Evolutionary conservation across 495 filamentous ascomycete species (phyloP).

Genomic region (Penicillium macrosclerotiorum): DNA sequence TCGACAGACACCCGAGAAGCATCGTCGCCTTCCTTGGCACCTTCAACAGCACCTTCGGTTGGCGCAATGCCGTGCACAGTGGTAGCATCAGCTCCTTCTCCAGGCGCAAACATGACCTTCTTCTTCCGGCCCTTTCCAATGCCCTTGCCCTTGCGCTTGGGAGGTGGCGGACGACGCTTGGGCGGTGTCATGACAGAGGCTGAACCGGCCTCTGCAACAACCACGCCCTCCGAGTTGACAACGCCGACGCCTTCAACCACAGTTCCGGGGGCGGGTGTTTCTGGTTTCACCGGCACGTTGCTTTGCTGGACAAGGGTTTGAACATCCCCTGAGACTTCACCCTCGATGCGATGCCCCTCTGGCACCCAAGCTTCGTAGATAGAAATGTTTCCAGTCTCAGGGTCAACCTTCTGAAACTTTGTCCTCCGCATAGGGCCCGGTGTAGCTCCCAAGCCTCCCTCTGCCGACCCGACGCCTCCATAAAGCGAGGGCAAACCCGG

Average conservation of each 20-base stretch:
- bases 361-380: slow-evolving; percentile 78
- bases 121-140: slow-evolving; percentile 67
- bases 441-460: slow-evolving; percentile 43
- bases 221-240: slow-evolving; percentile 59
- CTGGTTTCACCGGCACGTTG: slow-evolving; percentile 36
- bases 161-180: slow-evolving; percentile 67
- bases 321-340: slow-evolving; percentile 66
- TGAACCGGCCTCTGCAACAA: slow-evolving; percentile 52
- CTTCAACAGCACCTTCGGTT: slow-evolving; percentile 15
- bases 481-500: slow-evolving; percentile 66
- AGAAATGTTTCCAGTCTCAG: slow-evolving; percentile 68
- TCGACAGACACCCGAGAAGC: slow-evolving; percentile 33
- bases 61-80: slow-evolving; percentile 32
- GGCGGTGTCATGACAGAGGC: slow-evolving; percentile 43
- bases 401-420: slow-evolving; percentile 73
- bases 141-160: slow-evolving; percentile 71
- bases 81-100: slow-evolving; percentile 39
- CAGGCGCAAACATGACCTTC: slow-evolving; percentile 55
- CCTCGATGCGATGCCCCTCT: slow-evolving; percentile 78
- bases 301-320: slow-evolving; percentile 31
- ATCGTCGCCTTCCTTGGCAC: slow-evolving; percentile 35
- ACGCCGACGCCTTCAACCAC: slow-evolving; percentile 62
- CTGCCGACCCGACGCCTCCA: slow-evolving; percentile 42
- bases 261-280: slow-evolving; percentile 54
- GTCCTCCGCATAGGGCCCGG: slow-evolving; percentile 62